phyloP scores from a whole-genome alignment of 2,329 filamentous ascomycete species.

The Cladophialophora chaetospira region DNA sequence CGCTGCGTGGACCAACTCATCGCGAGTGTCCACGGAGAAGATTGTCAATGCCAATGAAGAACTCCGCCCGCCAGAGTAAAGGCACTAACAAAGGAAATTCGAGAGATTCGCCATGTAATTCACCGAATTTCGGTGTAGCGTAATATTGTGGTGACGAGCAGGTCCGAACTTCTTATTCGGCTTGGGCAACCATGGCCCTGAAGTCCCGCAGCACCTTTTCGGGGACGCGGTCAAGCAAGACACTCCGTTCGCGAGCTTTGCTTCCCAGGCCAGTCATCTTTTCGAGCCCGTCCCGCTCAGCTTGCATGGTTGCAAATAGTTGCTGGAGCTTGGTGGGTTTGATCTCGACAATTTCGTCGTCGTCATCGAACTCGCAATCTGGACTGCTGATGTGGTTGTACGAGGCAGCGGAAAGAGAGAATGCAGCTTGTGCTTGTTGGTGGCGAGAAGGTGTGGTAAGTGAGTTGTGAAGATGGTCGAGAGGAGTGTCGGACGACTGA shows the following conservation, averaged over 20 bases:
- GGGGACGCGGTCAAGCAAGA: constrained; percentile 93
- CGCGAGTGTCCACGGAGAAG: too few relatives aligned
- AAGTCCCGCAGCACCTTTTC: constrained; percentile 90
- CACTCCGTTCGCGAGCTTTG: constrained; percentile 87
- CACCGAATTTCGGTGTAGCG: not conserved
- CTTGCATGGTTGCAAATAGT: constrained; percentile 76
- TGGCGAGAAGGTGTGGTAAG: constrained; percentile 77
- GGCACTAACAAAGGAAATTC: not conserved
- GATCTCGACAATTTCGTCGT: constrained; percentile 34
- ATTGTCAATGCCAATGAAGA: too few relatives aligned
- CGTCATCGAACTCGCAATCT: constrained; percentile 64
- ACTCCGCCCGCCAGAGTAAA: not conserved
- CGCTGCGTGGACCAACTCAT: too few relatives aligned
- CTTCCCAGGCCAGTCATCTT: constrained; percentile 59
- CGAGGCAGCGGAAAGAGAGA: constrained; percentile 80
- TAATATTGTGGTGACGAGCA: not conserved
- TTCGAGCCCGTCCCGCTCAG: constrained; percentile 61
- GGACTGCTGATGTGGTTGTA: constrained; percentile 82
- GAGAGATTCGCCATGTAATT: not conserved
- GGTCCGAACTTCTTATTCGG: constrained; percentile 43
- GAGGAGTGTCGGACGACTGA: constrained; percentile 42
- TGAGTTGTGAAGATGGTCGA: constrained; percentile 67
- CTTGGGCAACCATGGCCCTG: constrained; percentile 81
- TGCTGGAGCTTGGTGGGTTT: constrained; percentile 54
- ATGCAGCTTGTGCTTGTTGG: constrained; percentile 84